Percentiles rank a stretch among this genome's conserved stretches.
Conservation (phyloP, 164 flowering plant genomes). For the Nymphaea thermarum region DNA sequence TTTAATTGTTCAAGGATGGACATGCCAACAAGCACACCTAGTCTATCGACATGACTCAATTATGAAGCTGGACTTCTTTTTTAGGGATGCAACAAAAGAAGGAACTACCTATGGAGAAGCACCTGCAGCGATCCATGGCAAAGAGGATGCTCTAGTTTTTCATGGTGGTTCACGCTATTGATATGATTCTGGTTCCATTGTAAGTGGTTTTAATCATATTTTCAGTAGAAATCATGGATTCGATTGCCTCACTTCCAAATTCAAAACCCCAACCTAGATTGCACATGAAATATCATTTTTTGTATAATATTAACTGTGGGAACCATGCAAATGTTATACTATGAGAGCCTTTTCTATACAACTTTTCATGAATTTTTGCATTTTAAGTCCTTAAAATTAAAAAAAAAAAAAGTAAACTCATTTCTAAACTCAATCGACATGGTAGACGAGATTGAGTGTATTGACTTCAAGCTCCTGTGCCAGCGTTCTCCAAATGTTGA, state of each 20-base stretch:
- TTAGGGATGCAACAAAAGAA: not conserved
- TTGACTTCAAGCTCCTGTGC: not conserved
- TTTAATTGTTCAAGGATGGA: not conserved
- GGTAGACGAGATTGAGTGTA: slow-evolving; percentile 11
- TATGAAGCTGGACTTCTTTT: slow-evolving; percentile 11
- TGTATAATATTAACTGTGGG: too few relatives aligned
- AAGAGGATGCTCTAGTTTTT: not conserved
- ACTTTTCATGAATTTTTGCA: too few relatives aligned
- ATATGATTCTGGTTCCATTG: not conserved
- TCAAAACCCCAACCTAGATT: too few relatives aligned
- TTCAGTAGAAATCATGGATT: too few relatives aligned
- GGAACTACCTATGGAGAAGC: not conserved
- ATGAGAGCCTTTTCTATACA: too few relatives aligned
- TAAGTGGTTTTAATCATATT: slow-evolving; percentile 5
- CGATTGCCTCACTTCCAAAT: too few relatives aligned
- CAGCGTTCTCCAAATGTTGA: not conserved
- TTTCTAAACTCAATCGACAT: too few relatives aligned
- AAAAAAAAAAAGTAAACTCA: too few relatives aligned
- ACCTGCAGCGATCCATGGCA: not conserved
- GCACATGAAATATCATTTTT: too few relatives aligned
- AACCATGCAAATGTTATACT: too few relatives aligned
- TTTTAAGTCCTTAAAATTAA: too few relatives aligned
- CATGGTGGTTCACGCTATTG: not conserved
- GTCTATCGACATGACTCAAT: not conserved
- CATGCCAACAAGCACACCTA: too few relatives aligned